Evolutionary conservation across 495 filamentous ascomycete species (phyloP), one percentile per base, ranked within the genome.

Genomic region (Aspergillus leporis): DNA sequence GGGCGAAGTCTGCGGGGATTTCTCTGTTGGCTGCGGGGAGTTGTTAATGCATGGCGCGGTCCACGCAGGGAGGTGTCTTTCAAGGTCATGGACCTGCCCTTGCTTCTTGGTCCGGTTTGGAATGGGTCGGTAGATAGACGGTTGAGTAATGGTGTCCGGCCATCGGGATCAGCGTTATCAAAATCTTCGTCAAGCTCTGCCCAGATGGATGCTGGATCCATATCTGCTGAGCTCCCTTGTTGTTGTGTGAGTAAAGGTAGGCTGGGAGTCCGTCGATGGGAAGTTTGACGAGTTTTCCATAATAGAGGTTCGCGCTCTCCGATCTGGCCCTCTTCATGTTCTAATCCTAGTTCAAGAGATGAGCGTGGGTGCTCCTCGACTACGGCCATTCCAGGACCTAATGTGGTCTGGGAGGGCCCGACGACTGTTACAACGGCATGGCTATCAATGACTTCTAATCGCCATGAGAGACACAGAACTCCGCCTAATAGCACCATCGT

Each of bases 381-480:
- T 25, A 76, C 59, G 6, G 67, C 74, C 74, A 81, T 74, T 31
- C 77, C 77, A 6, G 78, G 72, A 0, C 74, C 77, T 46, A 81
- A 66, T 16, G 66, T 70, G 8, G 74, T 74, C 58, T 80, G 77
- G 14, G 72, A 69, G 30, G 70, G 65, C 8, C 67, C 65, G 63
- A 77, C 61, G 56, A 76, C 56, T 51, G 73, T 55, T 66, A 79
- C 68, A 69, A 78, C 56, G 72, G 84, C 36, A 62, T 88, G 67
- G 71, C 72, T 68, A 70, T 89, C 66, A 72, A 85, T 86, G 55
- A 90, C 87, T 65, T 90, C 87, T 34, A 99, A 83, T 43, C 95
- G 85, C 94, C 94, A 99, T 21, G 91, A 96, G 7, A 99, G 82
- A 43, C 91, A 92, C 4, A 99, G 78, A 4, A 99, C 94, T 56